Base-by-base conservation (phyloP, 1,284 basidiomycete species). In the Acaromyces ingoldii region DNA sequence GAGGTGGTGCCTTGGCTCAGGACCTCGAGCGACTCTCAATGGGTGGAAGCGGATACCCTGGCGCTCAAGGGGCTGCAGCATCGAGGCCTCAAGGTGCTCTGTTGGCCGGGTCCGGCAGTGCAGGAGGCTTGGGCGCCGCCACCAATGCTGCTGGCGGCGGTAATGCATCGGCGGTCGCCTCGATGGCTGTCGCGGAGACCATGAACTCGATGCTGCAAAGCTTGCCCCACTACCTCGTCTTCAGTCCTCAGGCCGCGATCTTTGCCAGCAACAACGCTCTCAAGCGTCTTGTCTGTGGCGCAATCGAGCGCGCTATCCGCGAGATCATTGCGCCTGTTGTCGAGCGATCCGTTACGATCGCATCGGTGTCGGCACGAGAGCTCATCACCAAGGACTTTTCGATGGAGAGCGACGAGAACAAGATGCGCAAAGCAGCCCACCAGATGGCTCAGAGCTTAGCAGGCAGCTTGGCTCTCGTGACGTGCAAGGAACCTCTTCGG, bases 301-400 rank as follows among this genome's bases (percentile, higher is more conserved):
- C 91, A 5, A 87, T 98, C 57, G 91, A 97, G 72, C 84, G 91
- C 29, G 89, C 95, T 21, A 89, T 98, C 51, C 85, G 93, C 61
- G 95, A 99, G 84, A 97, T 98, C 63, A 93, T 98, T 63, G 81
- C 92, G 15, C 95, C 95, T 3, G 93, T 98, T 43, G 93, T 98
- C 17, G 95, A 99, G 75, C 84, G 95, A 54, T 96, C 91, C n/a
- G 95, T 97, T 38, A 98, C 95, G 1, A 98, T 99, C 65, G 95
- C 95, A 6, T 90, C 91, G 28, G 96, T 98, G 64, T 98, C 95
- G 19, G 95, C 93, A 15, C 83, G 91, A 36, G 95, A 99, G 76
- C 81, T 99, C 7, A 89, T 96, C 26, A 83, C 86, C 55, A 98
- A 98, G 78, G 95, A 99, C 77, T 98, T 95, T 68, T 91, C 89